Evolutionary conservation across 2,329 filamentous ascomycete genomes (phyloP), one percentile per base, ranked within the genome.

Genomic region (Zasmidium cellare): DNA sequence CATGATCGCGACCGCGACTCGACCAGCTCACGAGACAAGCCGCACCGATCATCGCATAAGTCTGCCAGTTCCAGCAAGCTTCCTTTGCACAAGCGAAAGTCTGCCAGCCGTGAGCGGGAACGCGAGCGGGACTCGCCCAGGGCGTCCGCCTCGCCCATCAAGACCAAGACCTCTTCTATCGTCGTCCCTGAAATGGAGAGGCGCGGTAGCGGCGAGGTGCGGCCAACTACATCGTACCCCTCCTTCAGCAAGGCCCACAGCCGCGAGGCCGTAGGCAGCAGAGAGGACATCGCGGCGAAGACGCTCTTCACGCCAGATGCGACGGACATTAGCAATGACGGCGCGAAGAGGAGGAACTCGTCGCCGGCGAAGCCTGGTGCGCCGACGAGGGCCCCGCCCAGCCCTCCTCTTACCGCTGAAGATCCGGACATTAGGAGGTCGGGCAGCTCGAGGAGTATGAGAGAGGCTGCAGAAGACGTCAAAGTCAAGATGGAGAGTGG

Each of bases 191-290:
- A 81, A 65, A 77, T 81, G 75, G 75, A 77, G 20, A 73, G 78
- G 2, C 71, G 78, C 24, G 41, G 35, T 3, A 67, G 67, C 56
- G 65, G 67, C 62, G 74, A 73, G 28, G 65, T 67, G 19, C 44
- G 73, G 51, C 67, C 74, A 38, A 74, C 72, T 62, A 67, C 89
- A 45, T 88, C 90, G 6, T 96, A 96, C 71, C 91, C 92, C 1
- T 82, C 83, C 11, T 91, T 96, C 75, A 94, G 90, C 76, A 97
- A 96, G 76, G 89, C 89, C 12, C 91, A 96, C 74, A 96, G 91
- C 80, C 94, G 92, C 74, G 93, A 97, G 77, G 85, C 86, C 46
- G 84, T 96, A 54, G 82, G 85, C 63, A 87, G 85, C 70, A 79
- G 73, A 52, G 77, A 78, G 35, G 72, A 75, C 23, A 54, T 65